Evolutionary conservation across 176 grass and related monocot genomes (phyloP), one percentile per base, ranked within the genome.

Genomic region (Rhynchospora pubera): DNA sequence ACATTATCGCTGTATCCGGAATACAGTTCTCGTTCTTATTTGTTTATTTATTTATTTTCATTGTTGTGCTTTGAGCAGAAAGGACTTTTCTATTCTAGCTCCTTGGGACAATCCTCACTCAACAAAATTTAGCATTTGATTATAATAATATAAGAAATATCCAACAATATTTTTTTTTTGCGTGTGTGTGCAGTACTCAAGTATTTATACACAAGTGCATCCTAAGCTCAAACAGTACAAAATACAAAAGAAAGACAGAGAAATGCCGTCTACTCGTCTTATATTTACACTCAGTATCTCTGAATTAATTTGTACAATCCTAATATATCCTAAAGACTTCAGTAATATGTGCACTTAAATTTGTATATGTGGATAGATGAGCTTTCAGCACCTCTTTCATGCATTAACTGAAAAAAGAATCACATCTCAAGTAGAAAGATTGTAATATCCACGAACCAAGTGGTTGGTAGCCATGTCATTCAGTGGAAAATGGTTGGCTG

Each of bases 301-400:
- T 75, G 22, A 53, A 75, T 45, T 53, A 75, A 75, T 75, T 52
- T 75, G 47, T 75, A 75, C 71, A 75, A 16, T 75, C 48, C 47
- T 75, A 28, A 24, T 53, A 75, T 71, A 71, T 71, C 23, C 71
- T 75, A 53, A 39, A 75, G 71, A 30, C 12, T 53, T 3, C 3
- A 53, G 71, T 45, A 75, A 75, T 32, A 53, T 28, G 47, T 53
- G 5, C 12, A 52, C 21, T 12, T 30, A 14, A 14, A 26, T 75
- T 51, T 52, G 21, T 51, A 15, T 75, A 75, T 75, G 48, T 53
- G 47, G 46, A 53, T 53, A 75, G 5, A 53, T 19, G 71, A 53
- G 47, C 47, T 75, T 13, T 1, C 26, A 68, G 65, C 71, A 75
- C 46, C 21, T 46, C 34, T 21, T 21, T 53, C 47, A 53, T 26